Percentiles rank a stretch among this genome's conserved stretches.
Conservation (phyloP, 805 yeast species). For the Candida sithepensis region DNA sequence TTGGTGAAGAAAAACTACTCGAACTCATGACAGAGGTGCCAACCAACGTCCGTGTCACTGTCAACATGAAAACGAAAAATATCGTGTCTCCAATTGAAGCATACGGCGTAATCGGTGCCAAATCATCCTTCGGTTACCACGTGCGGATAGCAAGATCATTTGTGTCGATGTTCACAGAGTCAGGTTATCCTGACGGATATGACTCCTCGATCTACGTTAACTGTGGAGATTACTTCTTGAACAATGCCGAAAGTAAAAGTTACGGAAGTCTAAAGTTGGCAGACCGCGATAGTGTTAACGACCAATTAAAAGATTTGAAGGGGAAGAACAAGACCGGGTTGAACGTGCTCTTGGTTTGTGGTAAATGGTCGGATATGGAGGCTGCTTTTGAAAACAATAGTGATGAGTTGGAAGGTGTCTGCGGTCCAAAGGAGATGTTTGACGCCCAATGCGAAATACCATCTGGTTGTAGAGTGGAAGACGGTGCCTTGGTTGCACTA, state of each 20-base stretch:
- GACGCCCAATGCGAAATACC: conserved; percentile 57
- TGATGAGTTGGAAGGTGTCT: conserved; percentile 47
- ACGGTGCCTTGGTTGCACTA: conserved; percentile 59
- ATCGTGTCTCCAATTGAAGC: conserved; percentile 73
- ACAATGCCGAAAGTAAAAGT: conserved; percentile 21
- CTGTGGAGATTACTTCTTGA: conserved; percentile 59
- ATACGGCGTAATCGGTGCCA: conserved; percentile 59
- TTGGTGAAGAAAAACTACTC: conserved; percentile 60
- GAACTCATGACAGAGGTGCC: conserved; percentile 68
- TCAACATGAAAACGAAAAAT: conserved; percentile 56
- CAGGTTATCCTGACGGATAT: conserved; percentile 65
- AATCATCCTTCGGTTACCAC: conserved; percentile 64
- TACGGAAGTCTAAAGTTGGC: background rate
- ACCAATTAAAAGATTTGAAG: background rate
- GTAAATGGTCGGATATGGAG: conserved; percentile 58
- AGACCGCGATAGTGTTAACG: conserved; percentile 4
- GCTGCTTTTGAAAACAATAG: conserved; percentile 50
- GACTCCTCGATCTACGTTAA: conserved; percentile 60
- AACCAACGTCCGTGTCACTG: conserved; percentile 74
- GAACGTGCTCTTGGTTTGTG: conserved; percentile 53
- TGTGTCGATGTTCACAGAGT: conserved; percentile 66
- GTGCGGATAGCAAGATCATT: conserved; percentile 65
- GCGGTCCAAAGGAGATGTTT: conserved; percentile 58
- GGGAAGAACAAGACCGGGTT: conserved; percentile 7
- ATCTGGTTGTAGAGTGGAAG: conserved; percentile 61